phyloP scores from a whole-genome alignment of 768 basidiomycete species.

The Serendipita sp. region DNA sequence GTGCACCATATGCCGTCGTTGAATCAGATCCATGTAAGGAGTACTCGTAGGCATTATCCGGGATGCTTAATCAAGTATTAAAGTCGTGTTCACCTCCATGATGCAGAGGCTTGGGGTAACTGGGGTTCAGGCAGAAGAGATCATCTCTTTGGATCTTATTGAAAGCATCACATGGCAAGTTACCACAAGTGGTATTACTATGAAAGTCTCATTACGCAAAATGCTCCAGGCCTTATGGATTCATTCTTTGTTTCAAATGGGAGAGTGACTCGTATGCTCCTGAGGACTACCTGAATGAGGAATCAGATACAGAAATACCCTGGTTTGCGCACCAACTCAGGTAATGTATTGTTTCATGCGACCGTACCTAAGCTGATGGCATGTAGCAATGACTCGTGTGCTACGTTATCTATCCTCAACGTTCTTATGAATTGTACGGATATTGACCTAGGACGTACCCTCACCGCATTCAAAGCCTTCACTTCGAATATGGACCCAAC shows the following conservation, averaged over 20 bases:
- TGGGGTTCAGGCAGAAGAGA: conserved; percentile 38
- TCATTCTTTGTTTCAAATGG: conserved; percentile 51
- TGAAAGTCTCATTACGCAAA: neutral
- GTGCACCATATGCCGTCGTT: neutral
- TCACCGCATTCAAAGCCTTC: conserved; percentile 31
- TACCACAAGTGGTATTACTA: neutral
- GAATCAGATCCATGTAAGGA: neutral
- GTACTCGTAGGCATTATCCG: neutral
- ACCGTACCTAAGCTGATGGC: neutral
- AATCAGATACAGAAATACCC: conserved; percentile 30
- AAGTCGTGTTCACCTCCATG: conserved; percentile 44
- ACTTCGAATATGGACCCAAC: conserved; percentile 42
- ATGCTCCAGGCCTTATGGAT: conserved; percentile 29
- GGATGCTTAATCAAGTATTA: neutral
- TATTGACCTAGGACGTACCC: conserved; percentile 31
- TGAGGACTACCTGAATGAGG: conserved; percentile 20
- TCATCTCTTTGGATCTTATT: conserved; percentile 40
- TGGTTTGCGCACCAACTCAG: conserved; percentile 57
- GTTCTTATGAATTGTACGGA: conserved; percentile 40
- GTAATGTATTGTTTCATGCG: neutral
- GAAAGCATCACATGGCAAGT: neutral
- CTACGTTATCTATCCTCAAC: conserved; percentile 45
- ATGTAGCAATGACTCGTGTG: conserved; percentile 42
- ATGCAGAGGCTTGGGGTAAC: conserved; percentile 37
- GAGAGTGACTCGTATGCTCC: conserved; percentile 31